Base-by-base conservation (phyloP, 2,329 filamentous ascomycete genomes). In the Botrytis medusae region DNA sequence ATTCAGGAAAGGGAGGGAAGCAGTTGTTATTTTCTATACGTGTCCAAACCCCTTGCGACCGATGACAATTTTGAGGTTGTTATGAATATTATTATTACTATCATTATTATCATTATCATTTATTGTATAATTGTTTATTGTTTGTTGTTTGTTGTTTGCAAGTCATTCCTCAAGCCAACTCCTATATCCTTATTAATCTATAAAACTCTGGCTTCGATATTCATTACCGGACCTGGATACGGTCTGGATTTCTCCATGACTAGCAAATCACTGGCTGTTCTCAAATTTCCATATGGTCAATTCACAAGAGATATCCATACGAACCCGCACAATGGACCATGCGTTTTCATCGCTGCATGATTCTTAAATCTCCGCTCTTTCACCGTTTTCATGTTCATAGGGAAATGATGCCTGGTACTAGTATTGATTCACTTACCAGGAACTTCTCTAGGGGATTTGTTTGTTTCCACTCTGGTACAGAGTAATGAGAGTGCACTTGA, bases 261-360 rank as follows among this genome's bases (percentile, higher is more conserved):
- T 40, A 37, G 59, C 51, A 40, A 61, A 61, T 51, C 22, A 37
- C 44, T n/a, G 44, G 32, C 44, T n/a, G 63, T 67, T 67, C 22
- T 48, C 44, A 14, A 25, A 18, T 34, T 32, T 48, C 62, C 42
- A 32, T 65, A 32, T 46, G 37, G 16, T 18, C 37, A 62, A 14
- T 20, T 60, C 57, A 60, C 32, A 16, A 54, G 25, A 54, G n/a
- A 54, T 10, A 59, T 37, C 59, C 59, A 62, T 62, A 62, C n/a
- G 12, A 64, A 4, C 29, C 25, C 46, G 16, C 64, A 20, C 44
- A 54, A 25, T 54, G 34, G 34, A 16, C 64, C 65, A 57, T 68
- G 65, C 48, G 25, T 57, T 57, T 57, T 69, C 48, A 57, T 44
- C 34, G 40, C 42, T 69, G 65, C 65, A 69, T 68, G 48, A 68